Evolutionary conservation across 176 grass and related monocot genomes (phyloP).

Genomic region (Alopecurus myosuroides): DNA sequence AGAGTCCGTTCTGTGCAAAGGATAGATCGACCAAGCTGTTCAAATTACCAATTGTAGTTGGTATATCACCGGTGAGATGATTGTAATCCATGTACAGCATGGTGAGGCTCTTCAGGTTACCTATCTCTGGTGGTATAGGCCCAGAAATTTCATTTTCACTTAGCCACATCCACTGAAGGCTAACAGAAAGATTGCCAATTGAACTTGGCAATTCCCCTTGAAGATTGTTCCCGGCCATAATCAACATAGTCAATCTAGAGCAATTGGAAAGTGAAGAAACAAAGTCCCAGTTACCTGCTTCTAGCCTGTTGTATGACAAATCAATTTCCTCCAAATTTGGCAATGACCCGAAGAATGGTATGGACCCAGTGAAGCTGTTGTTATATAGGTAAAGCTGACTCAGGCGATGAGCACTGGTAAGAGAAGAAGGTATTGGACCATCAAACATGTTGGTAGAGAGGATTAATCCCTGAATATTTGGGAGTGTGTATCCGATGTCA

Average conservation of each 20-base stretch:
- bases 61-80: conserved; percentile 39
- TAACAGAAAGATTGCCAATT: conserved; percentile 29
- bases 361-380: conserved; percentile 1
- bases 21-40: neutral
- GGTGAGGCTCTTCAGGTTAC: conserved; percentile 21
- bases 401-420: conserved; percentile 21
- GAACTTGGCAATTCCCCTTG: conserved; percentile 32
- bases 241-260: neutral
- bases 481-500: conserved; percentile 25
- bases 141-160: conserved; percentile 35
- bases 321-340: neutral
- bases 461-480: conserved; percentile 4
- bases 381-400: neutral
- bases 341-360: conserved; percentile 38
- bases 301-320: conserved; percentile 24
- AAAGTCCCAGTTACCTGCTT: conserved; percentile 27
- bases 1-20: conserved; percentile 35
- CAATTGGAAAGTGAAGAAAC: conserved; percentile 37
- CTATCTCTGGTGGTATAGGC: conserved; percentile 20
- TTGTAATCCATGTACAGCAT: conserved; percentile 29
- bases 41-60: conserved; percentile 38
- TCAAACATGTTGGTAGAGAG: neutral
- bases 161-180: neutral
- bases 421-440: conserved; percentile 34
- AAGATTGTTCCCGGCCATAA: conserved; percentile 24